Evolutionary conservation across 768 basidiomycete genomes (phyloP).

Genomic region (Lactifluus echinatus): DNA sequence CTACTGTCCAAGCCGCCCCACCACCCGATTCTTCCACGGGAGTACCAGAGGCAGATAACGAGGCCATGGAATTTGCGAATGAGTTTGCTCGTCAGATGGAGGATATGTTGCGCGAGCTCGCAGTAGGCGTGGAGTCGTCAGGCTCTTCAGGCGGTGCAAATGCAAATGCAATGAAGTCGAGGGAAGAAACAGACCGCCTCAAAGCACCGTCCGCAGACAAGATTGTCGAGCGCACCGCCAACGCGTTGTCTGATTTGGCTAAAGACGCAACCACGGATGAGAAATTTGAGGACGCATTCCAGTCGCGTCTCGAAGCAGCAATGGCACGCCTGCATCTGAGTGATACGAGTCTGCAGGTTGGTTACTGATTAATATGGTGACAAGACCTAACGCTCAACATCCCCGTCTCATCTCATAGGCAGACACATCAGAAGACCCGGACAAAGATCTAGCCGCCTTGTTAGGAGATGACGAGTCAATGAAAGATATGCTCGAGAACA

Average conservation of each 20-base stretch:
- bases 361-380: background rate
- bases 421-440: slow-evolving; percentile 26
- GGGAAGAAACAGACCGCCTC: slow-evolving; percentile 29
- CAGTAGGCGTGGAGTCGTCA: slow-evolving; percentile 21
- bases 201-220: slow-evolving; percentile 46
- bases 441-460: slow-evolving; percentile 42
- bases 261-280: slow-evolving; percentile 12
- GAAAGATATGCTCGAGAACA: slow-evolving; percentile 61
- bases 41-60: slow-evolving; percentile 6
- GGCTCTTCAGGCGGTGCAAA: slow-evolving; percentile 4
- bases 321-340: slow-evolving; percentile 68
- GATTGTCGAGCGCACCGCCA: slow-evolving; percentile 55
- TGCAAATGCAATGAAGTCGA: slow-evolving; percentile 17
- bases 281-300: slow-evolving; percentile 41
- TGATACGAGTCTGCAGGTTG: slow-evolving; percentile 46
- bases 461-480: slow-evolving; percentile 44
- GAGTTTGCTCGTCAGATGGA: slow-evolving; percentile 40
- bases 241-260: slow-evolving; percentile 8
- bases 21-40: slow-evolving; percentile 17
- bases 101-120: slow-evolving; percentile 34
- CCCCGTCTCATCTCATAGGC: slow-evolving; percentile 16
- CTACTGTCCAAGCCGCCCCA: slow-evolving; percentile 18
- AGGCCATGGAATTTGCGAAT: slow-evolving; percentile 30
- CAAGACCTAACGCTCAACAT: slow-evolving; percentile 2
- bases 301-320: slow-evolving; percentile 58